Conservation (phyloP, 148 eudicot species). For the Vaccinium vitisidaea region DNA sequence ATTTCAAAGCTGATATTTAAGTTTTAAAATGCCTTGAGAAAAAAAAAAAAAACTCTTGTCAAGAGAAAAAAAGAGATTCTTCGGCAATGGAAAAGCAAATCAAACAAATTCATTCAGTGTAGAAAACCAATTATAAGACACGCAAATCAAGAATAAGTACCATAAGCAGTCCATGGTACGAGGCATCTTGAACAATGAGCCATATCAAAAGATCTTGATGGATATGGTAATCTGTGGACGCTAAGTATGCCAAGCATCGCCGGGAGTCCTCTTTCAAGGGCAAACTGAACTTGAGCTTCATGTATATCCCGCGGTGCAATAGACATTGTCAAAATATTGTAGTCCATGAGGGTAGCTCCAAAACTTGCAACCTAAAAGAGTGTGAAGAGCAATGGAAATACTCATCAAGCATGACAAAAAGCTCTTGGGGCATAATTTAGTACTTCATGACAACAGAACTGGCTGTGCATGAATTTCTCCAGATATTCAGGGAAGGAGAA, state of each 20-base stretch:
- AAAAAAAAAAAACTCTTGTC: not conserved
- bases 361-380: slow-evolving; percentile 52
- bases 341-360: slow-evolving; percentile 47
- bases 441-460: not conserved
- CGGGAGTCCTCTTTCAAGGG: slow-evolving; percentile 59
- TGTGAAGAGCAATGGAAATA: not conserved
- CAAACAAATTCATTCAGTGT: not conserved
- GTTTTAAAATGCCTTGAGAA: not conserved
- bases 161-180: slow-evolving; percentile 52
- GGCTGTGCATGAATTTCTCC: not conserved
- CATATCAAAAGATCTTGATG: slow-evolving; percentile 58
- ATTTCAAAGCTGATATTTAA: not conserved
- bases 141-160: slow-evolving; percentile 27
- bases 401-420: not conserved
- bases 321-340: slow-evolving; percentile 55
- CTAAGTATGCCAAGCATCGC: slow-evolving; percentile 57
- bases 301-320: slow-evolving; percentile 59
- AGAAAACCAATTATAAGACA: not conserved
- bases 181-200: slow-evolving; percentile 69
- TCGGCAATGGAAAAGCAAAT: not conserved
- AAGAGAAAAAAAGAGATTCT: not conserved
- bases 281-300: slow-evolving; percentile 67
- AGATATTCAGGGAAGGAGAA: not conserved
- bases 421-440: not conserved
- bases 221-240: slow-evolving; percentile 49